Conservation (phyloP, 306 rosid species). For the Inga leiocalycina region DNA sequence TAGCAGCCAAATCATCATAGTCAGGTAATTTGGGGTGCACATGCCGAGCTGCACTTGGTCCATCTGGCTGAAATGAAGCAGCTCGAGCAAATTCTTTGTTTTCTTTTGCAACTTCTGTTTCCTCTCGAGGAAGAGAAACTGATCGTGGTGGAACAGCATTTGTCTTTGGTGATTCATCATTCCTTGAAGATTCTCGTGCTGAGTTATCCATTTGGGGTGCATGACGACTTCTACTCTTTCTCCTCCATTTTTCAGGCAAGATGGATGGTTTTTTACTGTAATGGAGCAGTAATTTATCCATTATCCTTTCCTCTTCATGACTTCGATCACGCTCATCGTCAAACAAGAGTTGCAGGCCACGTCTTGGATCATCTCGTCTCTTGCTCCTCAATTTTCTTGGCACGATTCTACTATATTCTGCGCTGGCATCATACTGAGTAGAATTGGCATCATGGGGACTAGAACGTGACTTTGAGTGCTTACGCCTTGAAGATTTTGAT, state of each 20-base stretch:
- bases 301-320: slow-evolving; percentile 78
- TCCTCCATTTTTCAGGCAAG: slow-evolving; percentile 56
- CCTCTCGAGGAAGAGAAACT: slow-evolving; percentile 78
- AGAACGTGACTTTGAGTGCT: slow-evolving; percentile 65
- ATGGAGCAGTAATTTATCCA: slow-evolving; percentile 80
- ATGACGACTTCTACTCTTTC: slow-evolving; percentile 56
- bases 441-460: slow-evolving; percentile 37
- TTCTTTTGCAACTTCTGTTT: slow-evolving; percentile 45
- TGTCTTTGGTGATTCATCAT: slow-evolving; percentile 43
- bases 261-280: slow-evolving; percentile 77
- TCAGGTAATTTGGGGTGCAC: slow-evolving; percentile 96
- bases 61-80: slow-evolving; percentile 73
- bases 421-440: slow-evolving; percentile 42
- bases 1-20: slow-evolving; percentile 86
- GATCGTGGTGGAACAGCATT: slow-evolving; percentile 58
- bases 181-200: slow-evolving; percentile 38
- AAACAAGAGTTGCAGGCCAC: slow-evolving; percentile 67
- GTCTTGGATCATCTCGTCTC: slow-evolving; percentile 73
- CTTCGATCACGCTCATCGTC: slow-evolving; percentile 62
- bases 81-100: slow-evolving; percentile 66
- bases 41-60: slow-evolving; percentile 59
- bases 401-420: slow-evolving; percentile 47
- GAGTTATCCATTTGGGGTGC: slow-evolving; percentile 39
- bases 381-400: slow-evolving; percentile 65
- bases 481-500: slow-evolving; percentile 71